A percentile compares a stretch with the other conserved stretches of the same genome.
Conservation (phyloP, 1,284 basidiomycete species). For the Cystobasidium sp. region DNA sequence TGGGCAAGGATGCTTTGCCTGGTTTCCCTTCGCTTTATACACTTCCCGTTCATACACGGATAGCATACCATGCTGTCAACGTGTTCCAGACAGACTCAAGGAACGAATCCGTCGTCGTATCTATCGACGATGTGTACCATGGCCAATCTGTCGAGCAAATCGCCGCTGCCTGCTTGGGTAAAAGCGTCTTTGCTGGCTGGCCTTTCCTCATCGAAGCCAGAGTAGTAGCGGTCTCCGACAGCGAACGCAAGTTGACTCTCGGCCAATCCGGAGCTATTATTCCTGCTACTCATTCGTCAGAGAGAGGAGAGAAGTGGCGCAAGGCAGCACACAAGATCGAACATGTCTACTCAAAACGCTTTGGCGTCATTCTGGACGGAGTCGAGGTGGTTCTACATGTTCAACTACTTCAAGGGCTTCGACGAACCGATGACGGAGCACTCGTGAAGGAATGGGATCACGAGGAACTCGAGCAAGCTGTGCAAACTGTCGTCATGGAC, state of each 20-base stretch:
- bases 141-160: slow-evolving; percentile 67
- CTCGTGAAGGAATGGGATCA: slow-evolving; percentile 95
- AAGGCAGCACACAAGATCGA: slow-evolving; percentile 75
- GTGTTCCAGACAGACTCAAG: slow-evolving; percentile 88
- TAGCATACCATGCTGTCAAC: slow-evolving; percentile 88
- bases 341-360: slow-evolving; percentile 82
- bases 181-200: slow-evolving; percentile 83
- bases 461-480: slow-evolving; percentile 81
- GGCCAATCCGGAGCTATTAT: slow-evolving; percentile 65
- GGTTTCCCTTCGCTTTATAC: slow-evolving; percentile 96
- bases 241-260: slow-evolving; percentile 80
- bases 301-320: slow-evolving; percentile 28
- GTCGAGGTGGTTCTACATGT: slow-evolving; percentile 82
- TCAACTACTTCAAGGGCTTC: slow-evolving; percentile 84
- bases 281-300: slow-evolving; percentile 24
- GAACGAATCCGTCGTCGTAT: slow-evolving; percentile 90
- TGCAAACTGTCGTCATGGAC: slow-evolving; percentile 78
- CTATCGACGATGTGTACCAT: slow-evolving; percentile 71
- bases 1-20: slow-evolving; percentile 84
- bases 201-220: slow-evolving; percentile 92
- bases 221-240: slow-evolving; percentile 84
- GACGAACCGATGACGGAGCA: slow-evolving; percentile 80
- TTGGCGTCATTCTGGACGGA: slow-evolving; percentile 80
- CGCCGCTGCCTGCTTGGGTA: slow-evolving; percentile 74
- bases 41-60: slow-evolving; percentile 73